Base-by-base conservation (phyloP, 225 moss, liverwort and hornwort genomes). In the Anthoceros angustus region DNA sequence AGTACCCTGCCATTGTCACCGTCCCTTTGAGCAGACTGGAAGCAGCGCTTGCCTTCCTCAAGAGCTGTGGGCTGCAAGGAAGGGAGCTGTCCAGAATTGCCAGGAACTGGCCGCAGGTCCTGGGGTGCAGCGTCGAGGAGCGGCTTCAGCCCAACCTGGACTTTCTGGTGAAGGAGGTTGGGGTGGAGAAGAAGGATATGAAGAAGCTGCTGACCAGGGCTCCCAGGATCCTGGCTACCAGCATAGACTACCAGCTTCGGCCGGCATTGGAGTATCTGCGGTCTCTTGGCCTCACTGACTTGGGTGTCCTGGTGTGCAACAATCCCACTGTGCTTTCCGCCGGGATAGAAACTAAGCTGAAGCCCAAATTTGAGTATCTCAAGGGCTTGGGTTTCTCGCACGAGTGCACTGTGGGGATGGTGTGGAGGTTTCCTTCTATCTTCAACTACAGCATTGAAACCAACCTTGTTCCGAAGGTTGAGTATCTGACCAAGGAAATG, bases 381-480 rank as follows among this genome's bases (percentile, higher is more conserved):
- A 43, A 81, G 62, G 77, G 66, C 12, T 45, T 87, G 8, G 87
- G 87, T 39, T 71, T 90, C 41, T 77, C 86, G 21, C 70, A 64
- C 64, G 79, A 77, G 46, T 82, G 86, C 40, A 75, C 83, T 4
- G 74, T 80, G 66, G 77, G 77, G 64, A 74, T 78, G 45, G 78
- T 84, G 10, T 55, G 87, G 64, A 72, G 87, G 25, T 90, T 90
- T 49, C 93, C 87, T 12, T 86, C 86, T 50, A 86, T 85, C 61
- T 94, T 94, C 80, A 94, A 87, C 71, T 94, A 94, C 67, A 87
- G 87, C 40, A 73, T 87, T 49, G 86, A 81, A 64, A 72, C 73
- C 67, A 94, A 94, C 62, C 73, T 94, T n/a, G 74, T 67, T 42
- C 84, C 87, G 0, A 94, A 94, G 73, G 80, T 69, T 62, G 78